A percentile compares a stretch with the other conserved stretches of the same genome.
Evolutionary conservation across 805 yeast species (phyloP).

Genomic region (Priceomyces haplophilus): DNA sequence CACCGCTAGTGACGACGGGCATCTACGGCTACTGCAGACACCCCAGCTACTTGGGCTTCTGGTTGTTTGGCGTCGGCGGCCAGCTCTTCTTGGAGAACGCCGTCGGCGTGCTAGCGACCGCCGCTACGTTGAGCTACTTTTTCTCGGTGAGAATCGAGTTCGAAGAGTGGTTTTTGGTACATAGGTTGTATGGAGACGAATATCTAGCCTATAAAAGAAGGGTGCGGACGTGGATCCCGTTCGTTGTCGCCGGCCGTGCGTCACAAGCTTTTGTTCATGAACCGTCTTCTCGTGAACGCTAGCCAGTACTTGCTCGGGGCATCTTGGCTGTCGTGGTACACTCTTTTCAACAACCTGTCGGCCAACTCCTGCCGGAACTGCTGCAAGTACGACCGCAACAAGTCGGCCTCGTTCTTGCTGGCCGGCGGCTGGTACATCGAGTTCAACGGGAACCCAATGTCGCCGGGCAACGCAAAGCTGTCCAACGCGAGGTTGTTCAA

Average conservation of each 20-base stretch:
- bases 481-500: conserved; percentile 85
- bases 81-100: conserved; percentile 26
- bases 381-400: conserved; percentile 75
- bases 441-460: conserved; percentile 89
- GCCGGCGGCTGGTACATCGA: conserved; percentile 71
- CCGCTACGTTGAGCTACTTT: conserved; percentile 21
- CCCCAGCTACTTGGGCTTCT: conserved; percentile 40
- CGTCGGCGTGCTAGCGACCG: conserved; percentile 14
- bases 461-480: conserved; percentile 90
- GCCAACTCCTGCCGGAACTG: conserved; percentile 96
- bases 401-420: conserved; percentile 71
- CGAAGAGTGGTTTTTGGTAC: conserved; percentile 32
- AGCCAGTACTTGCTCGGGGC: conserved; percentile 90
- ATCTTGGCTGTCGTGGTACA: conserved; percentile 56
- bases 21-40: conserved; percentile 30
- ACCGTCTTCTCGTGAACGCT: conserved; percentile 90
- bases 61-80: conserved; percentile 29
- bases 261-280: conserved; percentile 86
- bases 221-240: conserved; percentile 30
- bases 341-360: conserved; percentile 67
- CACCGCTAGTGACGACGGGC: conserved; percentile 29
- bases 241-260: too few species aligned
- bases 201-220: conserved; percentile 23
- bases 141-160: conserved; percentile 29
- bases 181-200: conserved; percentile 24